Evolutionary conservation across 2,329 filamentous ascomycete genomes (phyloP).

Genomic region (Ophiosphaerella korrae): DNA sequence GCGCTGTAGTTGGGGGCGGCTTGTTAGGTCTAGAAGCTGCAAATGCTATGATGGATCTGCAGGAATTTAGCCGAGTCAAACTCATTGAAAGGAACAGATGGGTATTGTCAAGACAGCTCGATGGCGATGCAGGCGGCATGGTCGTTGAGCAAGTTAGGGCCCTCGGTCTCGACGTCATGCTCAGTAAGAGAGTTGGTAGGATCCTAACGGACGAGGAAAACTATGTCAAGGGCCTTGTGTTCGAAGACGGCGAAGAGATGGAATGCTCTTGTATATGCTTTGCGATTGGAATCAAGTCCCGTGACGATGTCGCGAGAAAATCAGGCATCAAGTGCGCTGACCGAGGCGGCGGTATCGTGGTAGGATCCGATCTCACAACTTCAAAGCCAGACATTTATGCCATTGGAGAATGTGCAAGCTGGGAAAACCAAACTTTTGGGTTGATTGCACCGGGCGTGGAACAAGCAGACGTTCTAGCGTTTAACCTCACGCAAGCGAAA

Average conservation of each 20-base stretch:
- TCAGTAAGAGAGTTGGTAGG: conserved; percentile 74
- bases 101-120: conserved; percentile 82
- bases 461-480: conserved; percentile 90
- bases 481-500: conserved; percentile 85
- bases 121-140: conserved; percentile 78
- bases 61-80: conserved; percentile 73
- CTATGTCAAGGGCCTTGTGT: conserved; percentile 72
- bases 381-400: conserved; percentile 77
- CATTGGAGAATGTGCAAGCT: conserved; percentile 89
- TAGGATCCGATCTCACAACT: conserved; percentile 70
- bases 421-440: conserved; percentile 84
- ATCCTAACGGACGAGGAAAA: conserved; percentile 72
- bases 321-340: conserved; percentile 75
- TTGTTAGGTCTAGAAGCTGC: conserved; percentile 86
- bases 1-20: conserved; percentile 82
- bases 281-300: conserved; percentile 81
- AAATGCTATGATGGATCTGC: conserved; percentile 87
- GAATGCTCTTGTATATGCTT: conserved; percentile 84
- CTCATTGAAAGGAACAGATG: conserved; percentile 82
- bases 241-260: conserved; percentile 80
- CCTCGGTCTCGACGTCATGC: conserved; percentile 79
- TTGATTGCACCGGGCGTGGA: conserved; percentile 89
- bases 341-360: conserved; percentile 75
- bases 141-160: conserved; percentile 80
- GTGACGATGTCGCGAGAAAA: conserved; percentile 74